Evolutionary conservation across 2,329 filamentous ascomycete species (phyloP).

Genomic region (Nothopassalora personata): DNA sequence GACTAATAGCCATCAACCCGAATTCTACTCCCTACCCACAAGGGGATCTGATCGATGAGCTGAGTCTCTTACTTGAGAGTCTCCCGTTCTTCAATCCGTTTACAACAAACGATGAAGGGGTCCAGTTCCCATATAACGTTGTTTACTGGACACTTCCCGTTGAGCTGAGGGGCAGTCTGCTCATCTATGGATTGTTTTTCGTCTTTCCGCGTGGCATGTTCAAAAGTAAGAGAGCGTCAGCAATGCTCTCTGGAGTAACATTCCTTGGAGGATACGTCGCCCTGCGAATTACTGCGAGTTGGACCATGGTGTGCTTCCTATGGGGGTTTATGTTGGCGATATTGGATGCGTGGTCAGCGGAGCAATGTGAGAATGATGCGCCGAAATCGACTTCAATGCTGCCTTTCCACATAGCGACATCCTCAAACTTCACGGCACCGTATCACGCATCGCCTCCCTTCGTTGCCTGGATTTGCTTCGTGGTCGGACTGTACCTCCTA

Average conservation of each 20-base stretch:
- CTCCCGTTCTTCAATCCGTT: slow-evolving; percentile 5
- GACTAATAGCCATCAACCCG: slow-evolving; percentile 2
- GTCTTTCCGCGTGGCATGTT: slow-evolving; percentile 3
- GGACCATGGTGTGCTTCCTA: slow-evolving; percentile 17
- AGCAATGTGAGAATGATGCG: too few species aligned
- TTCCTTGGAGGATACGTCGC: slow-evolving; percentile 6
- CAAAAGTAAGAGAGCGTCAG: not conserved
- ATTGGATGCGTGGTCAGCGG: slow-evolving; percentile 2
- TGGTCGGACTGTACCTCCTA: slow-evolving; percentile 15
- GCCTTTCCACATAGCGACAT: too few species aligned
- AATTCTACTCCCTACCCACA: not conserved
- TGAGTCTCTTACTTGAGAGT: not conserved
- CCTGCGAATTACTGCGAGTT: slow-evolving; percentile 12
- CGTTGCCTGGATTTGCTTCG: slow-evolving; percentile 3
- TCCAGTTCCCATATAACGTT: slow-evolving; percentile 11
- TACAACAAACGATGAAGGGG: slow-evolving; percentile 4
- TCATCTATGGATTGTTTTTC: slow-evolving; percentile 8
- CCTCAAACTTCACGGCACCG: too few species aligned
- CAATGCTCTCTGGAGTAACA: slow-evolving; percentile 3
- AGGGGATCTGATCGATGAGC: slow-evolving; percentile 8
- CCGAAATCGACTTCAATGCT: too few species aligned
- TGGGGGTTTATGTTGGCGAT: slow-evolving; percentile 17
- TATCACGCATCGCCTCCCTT: too few species aligned
- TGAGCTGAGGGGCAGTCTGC: slow-evolving; percentile 15
- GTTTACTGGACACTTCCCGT: slow-evolving; percentile 15